A percentile compares a stretch with the other conserved stretches of the same genome.
phyloP scores from a whole-genome alignment of 169 alveolate species.

The Plasmodium ovale region DNA sequence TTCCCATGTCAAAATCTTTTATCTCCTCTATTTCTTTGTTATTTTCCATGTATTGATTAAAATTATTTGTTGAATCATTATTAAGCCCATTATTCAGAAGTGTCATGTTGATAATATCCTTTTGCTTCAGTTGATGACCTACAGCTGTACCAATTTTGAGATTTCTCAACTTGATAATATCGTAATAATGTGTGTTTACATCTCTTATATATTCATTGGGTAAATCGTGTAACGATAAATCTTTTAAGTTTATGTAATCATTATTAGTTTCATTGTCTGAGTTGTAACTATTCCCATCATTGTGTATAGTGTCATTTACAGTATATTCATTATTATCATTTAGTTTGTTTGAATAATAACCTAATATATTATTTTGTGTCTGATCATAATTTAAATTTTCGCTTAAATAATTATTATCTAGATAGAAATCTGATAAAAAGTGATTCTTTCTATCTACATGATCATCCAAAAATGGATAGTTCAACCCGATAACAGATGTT shows the following conservation, averaged over 20 bases:
- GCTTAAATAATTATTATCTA: constrained; percentile 17
- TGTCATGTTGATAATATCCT: constrained; percentile 46
- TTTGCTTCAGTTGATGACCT: constrained; percentile 58
- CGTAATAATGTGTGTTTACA: constrained; percentile 63
- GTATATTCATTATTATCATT: constrained; percentile 23
- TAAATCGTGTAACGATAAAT: constrained; percentile 28
- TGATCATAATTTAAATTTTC: constrained; percentile 23
- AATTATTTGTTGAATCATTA: constrained; percentile 51
- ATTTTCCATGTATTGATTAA: constrained; percentile 41
- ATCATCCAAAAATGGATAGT: constrained; percentile 77
- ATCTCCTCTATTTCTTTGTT: constrained; percentile 37
- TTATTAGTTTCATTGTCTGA: not conserved
- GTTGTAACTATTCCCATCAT: constrained; percentile 1
- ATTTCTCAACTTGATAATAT: constrained; percentile 62
- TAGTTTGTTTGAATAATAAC: constrained; percentile 27
- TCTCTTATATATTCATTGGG: constrained; percentile 70
- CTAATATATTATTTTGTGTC: constrained; percentile 53
- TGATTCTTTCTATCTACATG: constrained; percentile 13
- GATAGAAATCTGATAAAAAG: constrained; percentile 38
- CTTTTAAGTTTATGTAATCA: constrained; percentile 48
- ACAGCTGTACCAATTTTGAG: constrained; percentile 70
- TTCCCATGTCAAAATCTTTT: constrained; percentile 30
- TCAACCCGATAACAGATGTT: constrained; percentile 80
- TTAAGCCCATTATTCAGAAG: constrained; percentile 58
- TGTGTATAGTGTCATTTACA: constrained; percentile 43